These are phyloP conservation scores for Aureobasidium melanogenum DNA, from an alignment of 2,329 filamentous ascomycete species.

Conservation along the genomic window DNA sequence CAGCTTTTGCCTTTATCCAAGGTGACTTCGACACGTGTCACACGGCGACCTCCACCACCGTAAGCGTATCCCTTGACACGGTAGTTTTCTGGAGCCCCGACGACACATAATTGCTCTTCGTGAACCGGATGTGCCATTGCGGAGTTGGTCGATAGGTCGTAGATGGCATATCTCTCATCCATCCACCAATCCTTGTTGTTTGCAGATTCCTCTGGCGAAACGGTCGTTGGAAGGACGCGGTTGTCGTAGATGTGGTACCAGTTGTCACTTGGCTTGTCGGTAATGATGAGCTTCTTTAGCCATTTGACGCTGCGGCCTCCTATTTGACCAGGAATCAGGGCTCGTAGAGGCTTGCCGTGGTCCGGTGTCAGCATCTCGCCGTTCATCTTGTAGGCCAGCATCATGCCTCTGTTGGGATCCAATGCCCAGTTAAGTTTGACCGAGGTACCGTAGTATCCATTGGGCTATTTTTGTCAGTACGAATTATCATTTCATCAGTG, in stretches of 20 bases:
- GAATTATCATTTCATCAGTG: conserved; percentile 41
- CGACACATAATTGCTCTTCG: conserved; percentile 54
- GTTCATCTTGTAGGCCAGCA: conserved; percentile 88
- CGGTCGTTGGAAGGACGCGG: conserved; percentile 75
- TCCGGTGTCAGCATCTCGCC: conserved; percentile 71
- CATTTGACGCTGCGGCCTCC: conserved; percentile 90
- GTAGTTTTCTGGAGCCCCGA: conserved; percentile 44
- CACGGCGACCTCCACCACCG: conserved; percentile 71
- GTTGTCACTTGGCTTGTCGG: conserved; percentile 71
- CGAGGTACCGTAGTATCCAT: conserved; percentile 81
- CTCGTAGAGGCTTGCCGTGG: conserved; percentile 75
- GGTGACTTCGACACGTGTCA: conserved; percentile 76
- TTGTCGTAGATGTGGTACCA: conserved; percentile 98
- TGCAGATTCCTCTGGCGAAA: conserved; percentile 71
- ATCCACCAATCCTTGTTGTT: conserved; percentile 70
- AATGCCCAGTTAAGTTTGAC: conserved; percentile 82
- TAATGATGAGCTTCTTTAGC: conserved; percentile 73
- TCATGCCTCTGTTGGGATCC: conserved; percentile 73
- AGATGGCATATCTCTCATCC: conserved; percentile 87
- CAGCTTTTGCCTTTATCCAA: conserved; percentile 76
- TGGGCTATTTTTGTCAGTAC: conserved; percentile 69
- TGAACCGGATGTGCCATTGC: conserved; percentile 74
- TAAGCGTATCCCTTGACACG: conserved; percentile 76
- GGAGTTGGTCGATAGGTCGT: conserved; percentile 82
- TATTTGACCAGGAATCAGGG: conserved; percentile 83